Percentiles rank a stretch among this genome's conserved stretches.
These are phyloP conservation scores for Phlebiopsis gigantea DNA, from an alignment of 768 basidiomycete genomes.

Conservation along the genomic window DNA sequence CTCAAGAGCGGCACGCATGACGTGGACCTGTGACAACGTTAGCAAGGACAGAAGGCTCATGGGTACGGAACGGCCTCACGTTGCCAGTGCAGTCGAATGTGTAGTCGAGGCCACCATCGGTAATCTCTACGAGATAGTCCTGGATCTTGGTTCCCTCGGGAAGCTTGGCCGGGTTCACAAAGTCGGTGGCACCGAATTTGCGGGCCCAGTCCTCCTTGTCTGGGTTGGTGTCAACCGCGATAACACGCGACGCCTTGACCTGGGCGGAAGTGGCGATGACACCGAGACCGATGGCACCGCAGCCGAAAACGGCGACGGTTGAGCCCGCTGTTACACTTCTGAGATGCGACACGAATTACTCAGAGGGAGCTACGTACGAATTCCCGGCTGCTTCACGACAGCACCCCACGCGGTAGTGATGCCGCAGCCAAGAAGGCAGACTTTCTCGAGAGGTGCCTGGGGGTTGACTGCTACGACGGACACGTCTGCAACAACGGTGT, in stretches of 20 bases:
- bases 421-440: slow-evolving; percentile 94
- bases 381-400: slow-evolving; percentile 84
- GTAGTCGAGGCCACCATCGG: slow-evolving; percentile 95
- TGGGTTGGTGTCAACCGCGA: slow-evolving; percentile 89
- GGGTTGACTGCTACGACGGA: slow-evolving; percentile 90
- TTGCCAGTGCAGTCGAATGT: slow-evolving; percentile 98
- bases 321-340: slow-evolving; percentile 56
- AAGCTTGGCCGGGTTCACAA: slow-evolving; percentile 75
- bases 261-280: slow-evolving; percentile 75
- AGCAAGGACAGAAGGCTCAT: too few species aligned
- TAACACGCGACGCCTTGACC: slow-evolving; percentile 82
- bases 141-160: slow-evolving; percentile 82
- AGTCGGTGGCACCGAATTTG: slow-evolving; percentile 94
- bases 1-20: slow-evolving; percentile 94
- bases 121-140: slow-evolving; percentile 84
- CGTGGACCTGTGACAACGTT: slow-evolving; percentile 70
- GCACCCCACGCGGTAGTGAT: slow-evolving; percentile 99
- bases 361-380: slow-evolving; percentile 45
- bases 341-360: background rate
- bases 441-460: slow-evolving; percentile 86
- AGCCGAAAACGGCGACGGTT: slow-evolving; percentile 91
- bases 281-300: slow-evolving; percentile 94
- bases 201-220: slow-evolving; percentile 82
- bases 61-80: slow-evolving; percentile 31
- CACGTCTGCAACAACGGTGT: slow-evolving; percentile 96